phyloP scores from a whole-genome alignment of 805 yeast species.

The Kodamaea leandrae region DNA sequence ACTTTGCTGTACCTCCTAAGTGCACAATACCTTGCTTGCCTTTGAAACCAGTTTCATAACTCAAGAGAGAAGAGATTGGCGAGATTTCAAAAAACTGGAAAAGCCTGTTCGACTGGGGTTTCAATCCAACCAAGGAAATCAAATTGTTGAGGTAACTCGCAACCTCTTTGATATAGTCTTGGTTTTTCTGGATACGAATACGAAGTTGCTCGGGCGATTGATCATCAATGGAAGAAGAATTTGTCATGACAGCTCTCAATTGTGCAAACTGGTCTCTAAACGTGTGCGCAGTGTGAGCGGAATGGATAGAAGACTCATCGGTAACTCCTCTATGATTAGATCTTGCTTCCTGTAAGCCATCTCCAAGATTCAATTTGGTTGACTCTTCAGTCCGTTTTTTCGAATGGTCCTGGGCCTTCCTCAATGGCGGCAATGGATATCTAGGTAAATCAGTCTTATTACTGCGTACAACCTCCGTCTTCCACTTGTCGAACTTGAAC shows the following conservation, averaged over 20 bases:
- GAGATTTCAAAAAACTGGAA: constrained; percentile 89
- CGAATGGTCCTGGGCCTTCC: constrained; percentile 10
- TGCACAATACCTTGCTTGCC: constrained; percentile 89
- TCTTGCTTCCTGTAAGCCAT: constrained; percentile 14
- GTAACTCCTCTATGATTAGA: constrained; percentile 6
- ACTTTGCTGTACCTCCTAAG: constrained; percentile 75
- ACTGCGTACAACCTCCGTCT: constrained; percentile 27
- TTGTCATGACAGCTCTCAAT: constrained; percentile 28
- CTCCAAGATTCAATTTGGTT: constrained; percentile 2
- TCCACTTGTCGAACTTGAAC: constrained; percentile 50
- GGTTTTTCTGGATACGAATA: constrained; percentile 26
- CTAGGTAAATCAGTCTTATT: constrained; percentile 44
- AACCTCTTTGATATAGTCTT: constrained; percentile 45
- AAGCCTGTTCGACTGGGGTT: constrained; percentile 78
- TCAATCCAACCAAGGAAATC: constrained; percentile 56
- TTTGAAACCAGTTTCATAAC: constrained; percentile 74
- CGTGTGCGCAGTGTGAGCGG: constrained; percentile 12
- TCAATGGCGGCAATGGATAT: constrained; percentile 41
- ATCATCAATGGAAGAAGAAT: constrained; percentile 16
- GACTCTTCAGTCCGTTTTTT: neutral
- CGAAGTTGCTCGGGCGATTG: constrained; percentile 32
- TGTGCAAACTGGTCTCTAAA: constrained; percentile 27
- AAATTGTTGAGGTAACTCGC: constrained; percentile 68
- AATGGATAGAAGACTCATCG: constrained; percentile 21
- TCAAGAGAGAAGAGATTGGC: constrained; percentile 77